Evolutionary conservation across 2,329 filamentous ascomycete genomes (phyloP).

Genomic region (Ceratocystis colombiana): DNA sequence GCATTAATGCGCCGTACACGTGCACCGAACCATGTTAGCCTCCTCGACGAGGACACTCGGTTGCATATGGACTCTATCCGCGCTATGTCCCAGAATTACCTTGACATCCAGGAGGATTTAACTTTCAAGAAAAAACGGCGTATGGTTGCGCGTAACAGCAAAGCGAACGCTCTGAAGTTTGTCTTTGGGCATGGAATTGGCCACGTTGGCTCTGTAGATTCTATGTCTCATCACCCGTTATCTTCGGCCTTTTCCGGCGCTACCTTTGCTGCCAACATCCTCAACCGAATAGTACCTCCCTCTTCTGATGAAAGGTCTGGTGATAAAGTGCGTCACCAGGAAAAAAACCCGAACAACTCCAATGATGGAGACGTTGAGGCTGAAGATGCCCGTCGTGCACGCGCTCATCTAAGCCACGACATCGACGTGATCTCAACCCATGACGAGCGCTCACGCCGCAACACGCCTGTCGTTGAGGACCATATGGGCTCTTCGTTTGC

Average conservation of each 20-base stretch:
- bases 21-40: slow-evolving; percentile 29
- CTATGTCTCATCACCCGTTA: slow-evolving; percentile 35
- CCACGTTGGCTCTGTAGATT: slow-evolving; percentile 28
- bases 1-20: slow-evolving; percentile 27
- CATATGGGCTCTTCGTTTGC: slow-evolving; percentile 46
- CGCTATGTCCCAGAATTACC: slow-evolving; percentile 36
- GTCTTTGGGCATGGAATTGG: slow-evolving; percentile 34
- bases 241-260: slow-evolving; percentile 38
- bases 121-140: slow-evolving; percentile 29
- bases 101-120: slow-evolving; percentile 44
- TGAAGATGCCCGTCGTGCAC: slow-evolving; percentile 15
- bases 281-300: neutral
- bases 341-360: neutral
- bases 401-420: slow-evolving; percentile 40
- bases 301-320: neutral
- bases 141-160: slow-evolving; percentile 33
- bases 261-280: slow-evolving; percentile 31
- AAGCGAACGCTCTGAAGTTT: slow-evolving; percentile 32
- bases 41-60: slow-evolving; percentile 30
- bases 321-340: neutral
- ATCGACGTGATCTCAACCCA: slow-evolving; percentile 43
- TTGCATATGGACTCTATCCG: slow-evolving; percentile 30
- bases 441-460: slow-evolving; percentile 23
- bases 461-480: slow-evolving; percentile 56
- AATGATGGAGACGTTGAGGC: neutral